Percentiles rank a stretch among this genome's conserved stretches.
These are phyloP conservation scores for Cutaneotrichosporon sp. DNA, from an alignment of 1,284 basidiomycete genomes.

Conservation along the genomic window DNA sequence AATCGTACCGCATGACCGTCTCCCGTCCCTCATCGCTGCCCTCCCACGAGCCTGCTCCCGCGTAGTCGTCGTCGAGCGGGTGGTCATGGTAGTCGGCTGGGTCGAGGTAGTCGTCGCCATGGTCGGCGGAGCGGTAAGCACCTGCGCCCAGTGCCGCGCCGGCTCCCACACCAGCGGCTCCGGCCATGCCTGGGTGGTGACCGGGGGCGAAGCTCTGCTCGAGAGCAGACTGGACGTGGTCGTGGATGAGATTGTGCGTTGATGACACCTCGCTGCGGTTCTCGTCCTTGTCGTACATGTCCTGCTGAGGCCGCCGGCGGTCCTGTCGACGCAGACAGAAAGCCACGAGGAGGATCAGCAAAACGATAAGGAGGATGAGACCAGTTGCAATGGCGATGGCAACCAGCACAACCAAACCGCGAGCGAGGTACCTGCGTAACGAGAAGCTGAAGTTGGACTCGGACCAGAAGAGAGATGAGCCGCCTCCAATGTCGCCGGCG, in stretches of 20 bases:
- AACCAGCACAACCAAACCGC: slow-evolving; percentile 90
- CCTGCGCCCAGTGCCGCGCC: slow-evolving; percentile 29
- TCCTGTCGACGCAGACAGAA: slow-evolving; percentile 54
- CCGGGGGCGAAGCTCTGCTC: slow-evolving; percentile 37
- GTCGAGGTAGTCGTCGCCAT: slow-evolving; percentile 7
- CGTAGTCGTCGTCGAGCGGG: slow-evolving; percentile 39
- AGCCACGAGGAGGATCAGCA: slow-evolving; percentile 82
- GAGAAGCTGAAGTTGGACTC: slow-evolving; percentile 68
- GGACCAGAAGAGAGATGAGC: slow-evolving; percentile 78
- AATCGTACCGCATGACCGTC: slow-evolving; percentile 45
- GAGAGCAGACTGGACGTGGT: slow-evolving; percentile 77
- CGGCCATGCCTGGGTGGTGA: background rate
- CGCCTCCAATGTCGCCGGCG: slow-evolving; percentile 64
- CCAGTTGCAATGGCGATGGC: slow-evolving; percentile 95
- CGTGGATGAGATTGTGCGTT: slow-evolving; percentile 69
- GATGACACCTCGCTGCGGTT: slow-evolving; percentile 53
- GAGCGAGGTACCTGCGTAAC: slow-evolving; percentile 70
- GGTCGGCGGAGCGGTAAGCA: background rate
- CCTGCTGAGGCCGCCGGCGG: slow-evolving; percentile 29
- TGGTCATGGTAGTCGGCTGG: background rate
- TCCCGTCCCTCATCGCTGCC: slow-evolving; percentile 52
- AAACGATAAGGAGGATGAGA: slow-evolving; percentile 84
- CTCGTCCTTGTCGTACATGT: slow-evolving; percentile 63
- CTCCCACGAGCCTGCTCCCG: slow-evolving; percentile 15
- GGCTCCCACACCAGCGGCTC: slow-evolving; percentile 26